A percentile compares a stretch with the other conserved stretches of the same genome.
Conservation (phyloP, 2,329 filamentous ascomycete species). For the Parasarocladium wereldwijsianum region DNA sequence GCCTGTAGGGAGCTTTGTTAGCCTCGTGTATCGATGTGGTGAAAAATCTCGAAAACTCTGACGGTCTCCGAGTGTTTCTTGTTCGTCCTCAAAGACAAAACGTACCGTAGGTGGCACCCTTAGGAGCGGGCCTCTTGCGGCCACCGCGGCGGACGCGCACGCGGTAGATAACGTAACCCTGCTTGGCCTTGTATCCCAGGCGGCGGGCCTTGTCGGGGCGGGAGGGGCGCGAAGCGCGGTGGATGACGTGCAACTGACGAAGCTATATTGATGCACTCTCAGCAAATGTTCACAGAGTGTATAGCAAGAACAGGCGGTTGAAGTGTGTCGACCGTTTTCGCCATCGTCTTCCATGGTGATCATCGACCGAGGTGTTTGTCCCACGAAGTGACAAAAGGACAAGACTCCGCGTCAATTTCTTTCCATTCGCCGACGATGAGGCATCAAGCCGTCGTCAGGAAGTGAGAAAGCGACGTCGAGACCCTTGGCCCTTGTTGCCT, state of each 20-base stretch:
- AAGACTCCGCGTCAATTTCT: too few relatives aligned
- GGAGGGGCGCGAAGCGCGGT: constrained; percentile 94
- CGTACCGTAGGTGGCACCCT: constrained; percentile 98
- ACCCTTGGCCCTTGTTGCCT: too few relatives aligned
- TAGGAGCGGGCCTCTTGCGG: constrained; percentile 88
- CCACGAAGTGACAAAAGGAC: too few relatives aligned
- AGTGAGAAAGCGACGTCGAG: too few relatives aligned
- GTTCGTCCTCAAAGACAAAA: constrained; percentile 10
- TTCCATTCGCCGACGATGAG: too few relatives aligned
- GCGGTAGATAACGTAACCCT: constrained; percentile 99
- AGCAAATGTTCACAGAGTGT: constrained; percentile 99
- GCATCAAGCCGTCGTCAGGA: too few relatives aligned
- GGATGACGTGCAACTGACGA: constrained; percentile 98
- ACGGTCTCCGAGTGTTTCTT: too few relatives aligned
- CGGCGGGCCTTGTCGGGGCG: constrained; percentile 99
- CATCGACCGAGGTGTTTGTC: too few relatives aligned
- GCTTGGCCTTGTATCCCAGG: constrained; percentile 99
- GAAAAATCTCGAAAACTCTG: too few relatives aligned
- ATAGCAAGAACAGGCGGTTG: constrained; percentile 52
- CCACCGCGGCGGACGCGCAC: constrained; percentile 96
- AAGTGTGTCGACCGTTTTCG: too few relatives aligned
- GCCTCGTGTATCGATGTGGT: too few relatives aligned
- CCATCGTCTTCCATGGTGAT: too few relatives aligned
- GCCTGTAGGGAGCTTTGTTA: constrained; percentile 48
- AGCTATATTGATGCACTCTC: constrained; percentile 99